phyloP scores from a whole-genome alignment of 306 rosid genomes.

The Cicer pinnatifidum region DNA sequence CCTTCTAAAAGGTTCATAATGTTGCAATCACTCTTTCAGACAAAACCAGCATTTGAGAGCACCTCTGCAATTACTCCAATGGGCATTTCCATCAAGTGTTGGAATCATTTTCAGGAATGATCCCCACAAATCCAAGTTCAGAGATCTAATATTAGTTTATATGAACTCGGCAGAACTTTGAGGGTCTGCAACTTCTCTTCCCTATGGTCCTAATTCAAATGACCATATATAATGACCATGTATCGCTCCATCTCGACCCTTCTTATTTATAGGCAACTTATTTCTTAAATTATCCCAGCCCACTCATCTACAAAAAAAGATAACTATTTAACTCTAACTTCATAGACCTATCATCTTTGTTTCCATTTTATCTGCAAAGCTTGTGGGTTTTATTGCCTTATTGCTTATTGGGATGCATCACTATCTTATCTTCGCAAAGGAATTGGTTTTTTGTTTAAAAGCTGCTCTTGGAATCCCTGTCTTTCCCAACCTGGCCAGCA shows the following conservation, averaged over 20 bases:
- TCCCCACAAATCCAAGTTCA: neutral
- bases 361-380: constrained; percentile 32
- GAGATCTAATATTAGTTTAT: neutral
- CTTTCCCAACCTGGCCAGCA: neutral
- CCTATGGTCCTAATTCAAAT: neutral
- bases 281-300: neutral
- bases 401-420: constrained; percentile 23
- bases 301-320: neutral
- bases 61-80: too few relatives aligned
- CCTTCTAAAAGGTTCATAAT: neutral
- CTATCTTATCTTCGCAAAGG: neutral
- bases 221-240: neutral
- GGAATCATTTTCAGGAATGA: neutral
- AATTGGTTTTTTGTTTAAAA: neutral
- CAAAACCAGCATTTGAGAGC: too few relatives aligned
- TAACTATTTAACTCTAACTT: neutral
- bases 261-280: neutral
- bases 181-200: neutral
- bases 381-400: neutral
- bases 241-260: neutral
- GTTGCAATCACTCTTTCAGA: too few relatives aligned
- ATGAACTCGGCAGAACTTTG: neutral
- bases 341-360: neutral
- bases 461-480: constrained; percentile 19
- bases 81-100: neutral